Evolutionary conservation across 2,329 filamentous ascomycete genomes (phyloP), one percentile per base, ranked within the genome.

Genomic region (Drechslera avenae): DNA sequence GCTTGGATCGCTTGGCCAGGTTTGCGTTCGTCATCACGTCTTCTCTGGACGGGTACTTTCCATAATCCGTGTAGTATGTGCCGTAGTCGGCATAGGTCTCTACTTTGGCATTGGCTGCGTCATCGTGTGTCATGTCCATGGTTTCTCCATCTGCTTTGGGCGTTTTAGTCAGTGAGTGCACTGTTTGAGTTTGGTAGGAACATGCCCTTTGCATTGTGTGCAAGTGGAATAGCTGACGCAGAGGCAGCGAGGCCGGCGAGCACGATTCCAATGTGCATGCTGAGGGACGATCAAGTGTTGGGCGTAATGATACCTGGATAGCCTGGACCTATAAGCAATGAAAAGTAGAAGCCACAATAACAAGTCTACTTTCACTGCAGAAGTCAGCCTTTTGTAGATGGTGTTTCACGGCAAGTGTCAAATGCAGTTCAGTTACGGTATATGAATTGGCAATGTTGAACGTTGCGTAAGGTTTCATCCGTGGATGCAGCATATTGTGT

Each of bases 201-300:
- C 21, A 8, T 23, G 9, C 21, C 21, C 9, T 5, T 23, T 8
- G 9, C 9, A 23, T 23, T 8, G 21, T 23, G 21, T 7, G 21
- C 6, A 19, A 59, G 39, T 3, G 62, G 64, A 1, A 45, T 52
- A 14, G 60, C 57, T 18, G 31, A 33, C 10, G 50, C 46, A 9
- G 57, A 30, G 14, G 51, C 39, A 4, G 39, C 47, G 5, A 66
- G 39, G 17, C 50, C 26, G 35, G 48, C 51, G 39, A 62, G 32
- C 28, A 56, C 30, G 39, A 62, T 34, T 5, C 40, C 36, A 50
- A 53, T 42, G 40, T 49, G 56, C 63, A 67, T 65, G 2, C 19
- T 50, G 51, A 34, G 21, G 18, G 5, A 19, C 1, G 17, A n/a
- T 26, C 5, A 18, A 5, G 21, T 33, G 28, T 26, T 2, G 17